Evolutionary conservation across 148 eudicot genomes (phyloP).

Genomic region (Silene latifolia): DNA sequence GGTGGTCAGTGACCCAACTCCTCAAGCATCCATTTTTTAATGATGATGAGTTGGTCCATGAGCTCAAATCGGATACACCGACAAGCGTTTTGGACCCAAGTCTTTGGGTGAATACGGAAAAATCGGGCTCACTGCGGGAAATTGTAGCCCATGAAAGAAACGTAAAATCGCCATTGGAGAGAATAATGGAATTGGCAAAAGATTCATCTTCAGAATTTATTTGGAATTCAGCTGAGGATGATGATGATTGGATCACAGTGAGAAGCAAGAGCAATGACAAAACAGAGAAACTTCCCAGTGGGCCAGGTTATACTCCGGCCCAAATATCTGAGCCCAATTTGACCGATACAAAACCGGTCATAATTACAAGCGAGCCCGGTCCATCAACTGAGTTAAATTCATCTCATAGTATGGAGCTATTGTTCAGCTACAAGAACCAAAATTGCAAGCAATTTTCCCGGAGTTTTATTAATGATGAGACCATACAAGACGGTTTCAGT

Average conservation of each 20-base stretch:
- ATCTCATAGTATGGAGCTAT: not conserved
- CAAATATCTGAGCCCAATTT: slow-evolving; percentile 6
- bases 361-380: too few relatives aligned
- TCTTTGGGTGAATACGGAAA: slow-evolving; percentile 42
- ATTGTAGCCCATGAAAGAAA: not conserved
- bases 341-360: too few relatives aligned
- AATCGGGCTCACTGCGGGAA: slow-evolving; percentile 9
- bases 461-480: not conserved
- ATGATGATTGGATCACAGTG: slow-evolving; percentile 60
- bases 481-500: not conserved
- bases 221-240: slow-evolving; percentile 38
- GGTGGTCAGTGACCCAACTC: slow-evolving; percentile 59
- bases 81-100: slow-evolving; percentile 54
- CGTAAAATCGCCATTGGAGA: slow-evolving; percentile 14
- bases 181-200: slow-evolving; percentile 35
- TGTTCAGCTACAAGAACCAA: too few relatives aligned
- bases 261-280: slow-evolving; percentile 25
- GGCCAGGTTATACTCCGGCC: not conserved
- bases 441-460: too few relatives aligned
- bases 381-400: not conserved
- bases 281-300: not conserved
- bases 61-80: slow-evolving; percentile 36
- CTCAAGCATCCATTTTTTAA: slow-evolving; percentile 55
- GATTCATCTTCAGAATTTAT: slow-evolving; percentile 15
- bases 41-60: slow-evolving; percentile 11